These are phyloP conservation scores for Cryptococcus sp. DNA, from an alignment of 1,284 basidiomycete genomes.

Conservation along the genomic window DNA sequence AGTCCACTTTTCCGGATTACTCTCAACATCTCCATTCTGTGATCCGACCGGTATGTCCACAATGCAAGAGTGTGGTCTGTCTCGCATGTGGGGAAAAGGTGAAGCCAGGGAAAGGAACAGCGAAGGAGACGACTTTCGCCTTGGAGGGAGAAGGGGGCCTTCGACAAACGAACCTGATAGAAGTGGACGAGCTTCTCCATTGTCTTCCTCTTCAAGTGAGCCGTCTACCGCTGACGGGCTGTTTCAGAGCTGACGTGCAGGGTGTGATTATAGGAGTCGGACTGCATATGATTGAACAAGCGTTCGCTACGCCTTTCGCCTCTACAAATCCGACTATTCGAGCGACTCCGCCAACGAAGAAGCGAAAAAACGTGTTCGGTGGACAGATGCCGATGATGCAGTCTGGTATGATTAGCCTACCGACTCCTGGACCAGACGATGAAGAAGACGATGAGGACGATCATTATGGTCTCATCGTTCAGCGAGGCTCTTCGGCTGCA, in stretches of 20 bases:
- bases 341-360: conserved; percentile 52
- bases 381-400: too few relatives aligned
- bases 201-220: conserved; percentile 64
- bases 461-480: conserved; percentile 45
- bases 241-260: conserved; percentile 38
- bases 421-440: too few relatives aligned
- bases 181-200: conserved; percentile 66
- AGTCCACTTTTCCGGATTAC: conserved; percentile 69
- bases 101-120: conserved; percentile 1
- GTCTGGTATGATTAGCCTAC: too few relatives aligned
- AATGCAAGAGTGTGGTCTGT: conserved; percentile 65
- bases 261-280: conserved; percentile 80
- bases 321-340: conserved; percentile 7
- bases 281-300: conserved; percentile 50
- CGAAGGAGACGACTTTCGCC: neutral
- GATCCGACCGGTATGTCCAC: conserved; percentile 58
- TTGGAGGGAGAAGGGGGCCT: neutral
- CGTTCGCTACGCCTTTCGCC: conserved; percentile 13
- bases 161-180: conserved; percentile 8
- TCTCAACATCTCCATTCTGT: conserved; percentile 57
- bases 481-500: neutral
- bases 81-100: conserved; percentile 71
- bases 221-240: neutral
- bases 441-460: conserved; percentile 1
- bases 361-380: conserved; percentile 19